A percentile compares a stretch with the other conserved stretches of the same genome.
phyloP scores from a whole-genome alignment of 176 grass and related monocot species.

The Cenchrus fungigraminus region DNA sequence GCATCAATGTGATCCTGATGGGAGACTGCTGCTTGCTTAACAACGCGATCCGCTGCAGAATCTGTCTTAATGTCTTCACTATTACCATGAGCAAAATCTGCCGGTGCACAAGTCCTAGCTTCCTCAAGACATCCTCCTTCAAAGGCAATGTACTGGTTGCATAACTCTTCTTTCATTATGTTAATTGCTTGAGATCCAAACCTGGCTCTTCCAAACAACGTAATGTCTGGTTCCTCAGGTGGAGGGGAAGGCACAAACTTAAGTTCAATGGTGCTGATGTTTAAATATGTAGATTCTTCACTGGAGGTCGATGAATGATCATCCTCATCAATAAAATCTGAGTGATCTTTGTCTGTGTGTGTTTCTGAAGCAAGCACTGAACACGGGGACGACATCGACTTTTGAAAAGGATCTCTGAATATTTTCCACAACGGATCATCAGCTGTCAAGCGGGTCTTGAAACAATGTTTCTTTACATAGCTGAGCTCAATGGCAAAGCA shows the following conservation, averaged over 20 bases:
- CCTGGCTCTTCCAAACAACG: conserved; percentile 88
- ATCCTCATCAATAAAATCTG: conserved; percentile 20
- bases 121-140: conserved; percentile 32
- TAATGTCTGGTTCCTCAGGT: conserved; percentile 53
- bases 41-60: background rate
- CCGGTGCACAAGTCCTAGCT: background rate
- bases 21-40: conserved; percentile 12
- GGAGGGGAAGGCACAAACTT: conserved; percentile 54
- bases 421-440: conserved; percentile 82
- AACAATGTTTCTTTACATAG: conserved; percentile 88
- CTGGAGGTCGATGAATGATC: conserved; percentile 12
- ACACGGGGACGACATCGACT: conserved; percentile 36
- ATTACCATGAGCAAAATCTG: conserved; percentile 29
- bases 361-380: conserved; percentile 28
- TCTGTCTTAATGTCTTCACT: conserved; percentile 28
- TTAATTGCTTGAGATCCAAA: conserved; percentile 66
- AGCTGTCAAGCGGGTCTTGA: conserved; percentile 65
- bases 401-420: conserved; percentile 57
- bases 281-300: conserved; percentile 41
- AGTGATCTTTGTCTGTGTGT: conserved; percentile 23
- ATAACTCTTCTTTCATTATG: conserved; percentile 64
- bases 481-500: conserved; percentile 77
- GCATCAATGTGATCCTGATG: background rate
- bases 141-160: conserved; percentile 5
- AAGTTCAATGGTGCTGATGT: conserved; percentile 56